These are phyloP conservation scores for Saitoella complicata DNA, from an alignment of 805 yeast genomes.

Conservation along the genomic window DNA sequence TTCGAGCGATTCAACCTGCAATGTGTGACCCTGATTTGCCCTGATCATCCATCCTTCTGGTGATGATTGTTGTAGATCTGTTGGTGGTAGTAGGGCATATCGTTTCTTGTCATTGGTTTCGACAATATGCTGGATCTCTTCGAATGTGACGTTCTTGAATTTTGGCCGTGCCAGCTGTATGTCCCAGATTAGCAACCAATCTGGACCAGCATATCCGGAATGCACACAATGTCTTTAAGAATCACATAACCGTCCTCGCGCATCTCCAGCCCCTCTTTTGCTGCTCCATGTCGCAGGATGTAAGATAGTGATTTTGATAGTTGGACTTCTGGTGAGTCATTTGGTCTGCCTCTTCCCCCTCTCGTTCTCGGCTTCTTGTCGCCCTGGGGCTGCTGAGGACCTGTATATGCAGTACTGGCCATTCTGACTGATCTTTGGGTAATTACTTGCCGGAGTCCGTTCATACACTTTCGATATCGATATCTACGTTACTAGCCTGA, in stretches of 20 bases:
- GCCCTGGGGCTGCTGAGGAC: too few relatives aligned
- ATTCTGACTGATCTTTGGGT: too few relatives aligned
- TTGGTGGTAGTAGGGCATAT: conserved; percentile 31
- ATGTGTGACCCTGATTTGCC: conserved; percentile 88
- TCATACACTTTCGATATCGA: too few relatives aligned
- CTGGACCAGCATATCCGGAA: neutral
- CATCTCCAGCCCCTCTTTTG: conserved; percentile 45
- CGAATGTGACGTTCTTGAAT: conserved; percentile 40
- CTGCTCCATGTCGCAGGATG: conserved; percentile 75
- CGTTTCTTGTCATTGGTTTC: conserved; percentile 53
- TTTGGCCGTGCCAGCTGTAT: conserved; percentile 33
- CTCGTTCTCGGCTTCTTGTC: too few relatives aligned
- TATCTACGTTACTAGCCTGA: too few relatives aligned
- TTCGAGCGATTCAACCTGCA: conserved; percentile 30
- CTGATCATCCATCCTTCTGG: conserved; percentile 32
- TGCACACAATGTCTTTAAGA: conserved; percentile 27
- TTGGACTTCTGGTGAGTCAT: neutral
- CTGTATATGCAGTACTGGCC: too few relatives aligned
- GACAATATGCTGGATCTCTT: conserved; percentile 48
- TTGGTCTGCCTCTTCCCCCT: neutral
- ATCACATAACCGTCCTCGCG: conserved; percentile 52
- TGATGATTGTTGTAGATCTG: neutral
- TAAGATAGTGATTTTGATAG: conserved; percentile 56
- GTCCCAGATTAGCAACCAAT: neutral
- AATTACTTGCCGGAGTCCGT: too few relatives aligned